Conservation (phyloP, 176 grass and related monocot genomes). For the Carex pumila region DNA sequence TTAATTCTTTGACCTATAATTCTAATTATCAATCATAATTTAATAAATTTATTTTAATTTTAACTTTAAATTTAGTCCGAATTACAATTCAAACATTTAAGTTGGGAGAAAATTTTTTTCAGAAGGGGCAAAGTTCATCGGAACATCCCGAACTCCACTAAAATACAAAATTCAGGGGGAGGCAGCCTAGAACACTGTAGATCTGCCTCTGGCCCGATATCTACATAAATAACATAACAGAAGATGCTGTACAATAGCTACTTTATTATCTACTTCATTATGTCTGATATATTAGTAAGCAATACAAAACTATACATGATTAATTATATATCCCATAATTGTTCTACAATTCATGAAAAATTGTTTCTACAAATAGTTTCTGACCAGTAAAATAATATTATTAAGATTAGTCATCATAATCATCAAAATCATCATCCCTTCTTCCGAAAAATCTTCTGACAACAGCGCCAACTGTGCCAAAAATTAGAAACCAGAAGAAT, state of each 20-base stretch:
- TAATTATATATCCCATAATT: background rate
- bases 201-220: no score
- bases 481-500: conserved; percentile 50
- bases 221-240: background rate
- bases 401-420: conserved; percentile 55
- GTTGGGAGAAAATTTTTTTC: no score
- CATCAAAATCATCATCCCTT: conserved; percentile 47
- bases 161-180: no score
- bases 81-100: no score
- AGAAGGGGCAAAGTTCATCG: no score
- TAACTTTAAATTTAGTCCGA: no score
- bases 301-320: conserved; percentile 7
- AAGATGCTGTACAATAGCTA: background rate
- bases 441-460: conserved; percentile 48
- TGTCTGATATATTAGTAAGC: background rate
- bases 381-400: background rate
- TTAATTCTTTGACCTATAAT: no score
- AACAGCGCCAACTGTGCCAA: conserved; percentile 39
- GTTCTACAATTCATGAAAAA: conserved; percentile 6
- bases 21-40: no score
- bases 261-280: background rate
- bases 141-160: no score
- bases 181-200: no score
- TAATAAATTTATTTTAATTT: no score
- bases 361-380: background rate